Percentiles rank a stretch among this genome's conserved stretches.
Conservation (phyloP, 345 rosid genomes). For the Populus alba region DNA sequence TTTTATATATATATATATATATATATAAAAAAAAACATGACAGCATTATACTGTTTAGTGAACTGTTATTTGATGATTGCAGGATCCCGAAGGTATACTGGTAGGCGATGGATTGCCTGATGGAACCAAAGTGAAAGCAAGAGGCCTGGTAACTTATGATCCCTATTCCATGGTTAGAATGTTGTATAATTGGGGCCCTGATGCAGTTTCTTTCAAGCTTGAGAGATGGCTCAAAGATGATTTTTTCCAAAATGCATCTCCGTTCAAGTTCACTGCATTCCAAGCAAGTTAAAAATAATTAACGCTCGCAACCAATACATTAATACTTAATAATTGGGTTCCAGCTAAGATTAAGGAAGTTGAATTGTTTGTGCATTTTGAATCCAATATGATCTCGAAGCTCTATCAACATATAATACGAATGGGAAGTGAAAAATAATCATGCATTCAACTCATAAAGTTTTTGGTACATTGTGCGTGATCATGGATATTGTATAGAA, state of each 20-base stretch:
- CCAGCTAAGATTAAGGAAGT: too few species aligned
- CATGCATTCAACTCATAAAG: not conserved
- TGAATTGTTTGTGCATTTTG: not conserved
- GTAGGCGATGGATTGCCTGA: constrained; percentile 82
- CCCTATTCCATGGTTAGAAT: constrained; percentile 98
- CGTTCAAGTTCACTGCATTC: constrained; percentile 94
- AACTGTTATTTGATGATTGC: constrained; percentile 7
- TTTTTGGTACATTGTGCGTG: not conserved
- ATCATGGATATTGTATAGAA: not conserved
- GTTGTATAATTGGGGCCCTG: constrained; percentile 92
- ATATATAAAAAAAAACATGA: not conserved
- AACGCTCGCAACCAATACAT: not conserved
- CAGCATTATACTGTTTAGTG: not conserved
- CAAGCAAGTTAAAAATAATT: constrained; percentile 46
- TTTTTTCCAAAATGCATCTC: constrained; percentile 75
- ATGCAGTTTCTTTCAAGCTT: constrained; percentile 75
- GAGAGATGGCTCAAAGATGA: constrained; percentile 97
- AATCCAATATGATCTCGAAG: not conserved
- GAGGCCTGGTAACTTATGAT: constrained; percentile 96
- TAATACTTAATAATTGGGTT: not conserved
- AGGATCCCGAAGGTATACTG: constrained; percentile 87
- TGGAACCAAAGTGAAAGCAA: constrained; percentile 88
- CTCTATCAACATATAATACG: not conserved
- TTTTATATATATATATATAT: not conserved
- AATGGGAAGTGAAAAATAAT: not conserved